Evolutionary conservation across 2,329 filamentous ascomycete genomes (phyloP), one percentile per base, ranked within the genome.

Genomic region (Pezicula carpinea): DNA sequence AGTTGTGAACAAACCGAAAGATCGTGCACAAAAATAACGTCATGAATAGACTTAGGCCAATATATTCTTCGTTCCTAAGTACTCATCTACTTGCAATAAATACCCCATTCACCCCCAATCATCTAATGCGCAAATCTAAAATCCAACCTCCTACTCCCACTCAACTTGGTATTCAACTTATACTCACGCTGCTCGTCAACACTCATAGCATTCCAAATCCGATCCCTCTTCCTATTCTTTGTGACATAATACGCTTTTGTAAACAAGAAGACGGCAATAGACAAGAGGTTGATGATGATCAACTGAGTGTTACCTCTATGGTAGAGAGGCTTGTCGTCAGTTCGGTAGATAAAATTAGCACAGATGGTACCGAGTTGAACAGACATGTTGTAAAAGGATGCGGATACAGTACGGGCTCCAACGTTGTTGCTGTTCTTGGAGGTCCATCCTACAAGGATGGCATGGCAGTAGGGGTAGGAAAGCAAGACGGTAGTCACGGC

Each of bases 381-480:
- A 3, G 44, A 19, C 53, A 61, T 58, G 56, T 85, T 85, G 63
- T 85, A 86, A 10, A 80, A 63, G 0, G 79, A 81, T 1, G 79
- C 75, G 0, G 79, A 78, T 1, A 87, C 79, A 2, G 81, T 79
- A 5, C 82, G 69, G 2, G 78, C 79, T 7, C 82, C 72, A 10
- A 86, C 80, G 2, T 75, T 74, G 51, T 83, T 82, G 3, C 79
- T 75, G 57, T 85, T 86, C 46, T 77, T 70, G 3, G 68, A 71
- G 50, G 69, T 69, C 71, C 73, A 76, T 15, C 61, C 70, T 3
- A 59, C 57, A 21, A 57, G 52, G 36, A 61, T 62, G 21, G 59
- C 60, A 29, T 63, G 60, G 34, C 58, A 61, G 47, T 62, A 60
- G 2, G 58, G 58, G 21, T 60, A 59, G 0, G 52, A 54, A 15